These are phyloP conservation scores for Fraxinus platypoda DNA, from an alignment of 305 asterid species.

Conservation along the genomic window DNA sequence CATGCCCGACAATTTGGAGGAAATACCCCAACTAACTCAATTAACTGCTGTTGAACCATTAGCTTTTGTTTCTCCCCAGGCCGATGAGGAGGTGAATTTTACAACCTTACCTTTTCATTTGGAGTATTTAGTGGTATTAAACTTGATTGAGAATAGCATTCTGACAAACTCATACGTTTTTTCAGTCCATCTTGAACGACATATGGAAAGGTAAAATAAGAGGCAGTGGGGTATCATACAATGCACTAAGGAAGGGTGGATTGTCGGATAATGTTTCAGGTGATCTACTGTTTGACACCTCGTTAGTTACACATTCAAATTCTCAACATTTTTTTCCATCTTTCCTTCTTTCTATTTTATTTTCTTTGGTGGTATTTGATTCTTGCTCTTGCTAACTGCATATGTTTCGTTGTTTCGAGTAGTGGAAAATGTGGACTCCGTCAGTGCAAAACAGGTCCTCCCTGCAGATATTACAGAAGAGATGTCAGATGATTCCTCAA, in stretches of 20 bases:
- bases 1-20: constrained; percentile 63
- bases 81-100: constrained; percentile 76
- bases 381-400: constrained; percentile 9
- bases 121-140: constrained; percentile 5
- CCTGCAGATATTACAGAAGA: constrained; percentile 40
- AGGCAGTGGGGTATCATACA: constrained; percentile 64
- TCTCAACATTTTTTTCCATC: neutral
- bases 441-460: constrained; percentile 40
- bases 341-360: neutral
- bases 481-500: constrained; percentile 32
- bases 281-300: constrained; percentile 23
- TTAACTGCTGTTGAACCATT: constrained; percentile 59
- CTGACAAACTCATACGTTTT: constrained; percentile 20
- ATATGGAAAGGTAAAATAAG: constrained; percentile 73
- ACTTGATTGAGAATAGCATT: constrained; percentile 23
- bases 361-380: neutral
- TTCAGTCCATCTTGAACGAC: constrained; percentile 62
- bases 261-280: constrained; percentile 64
- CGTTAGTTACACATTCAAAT: neutral
- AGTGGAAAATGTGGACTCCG: constrained; percentile 42
- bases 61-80: constrained; percentile 79
- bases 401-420: constrained; percentile 28
- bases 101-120: neutral
- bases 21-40: constrained; percentile 61
- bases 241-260: constrained; percentile 54